A percentile compares a stretch with the other conserved stretches of the same genome.
Evolutionary conservation across 225 moss, liverwort and hornwort species (phyloP).

Genomic region (Marchantia polymorpha): DNA sequence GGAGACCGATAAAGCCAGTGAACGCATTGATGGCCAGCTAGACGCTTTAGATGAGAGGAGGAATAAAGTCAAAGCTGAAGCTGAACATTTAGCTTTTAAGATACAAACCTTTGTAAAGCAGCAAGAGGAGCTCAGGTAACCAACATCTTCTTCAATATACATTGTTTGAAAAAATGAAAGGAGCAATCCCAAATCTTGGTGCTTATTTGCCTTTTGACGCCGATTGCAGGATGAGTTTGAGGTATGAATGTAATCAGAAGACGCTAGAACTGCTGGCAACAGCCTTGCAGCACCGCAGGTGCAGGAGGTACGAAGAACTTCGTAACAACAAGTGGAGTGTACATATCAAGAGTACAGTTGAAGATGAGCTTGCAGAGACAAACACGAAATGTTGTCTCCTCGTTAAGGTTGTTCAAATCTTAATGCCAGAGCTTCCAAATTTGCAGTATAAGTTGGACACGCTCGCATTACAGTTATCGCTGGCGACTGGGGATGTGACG

Average conservation of each 20-base stretch:
- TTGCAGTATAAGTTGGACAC: slow-evolving; percentile 64
- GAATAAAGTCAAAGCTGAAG: slow-evolving; percentile 17
- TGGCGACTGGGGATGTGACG: slow-evolving; percentile 37
- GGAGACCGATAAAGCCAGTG: slow-evolving; percentile 35
- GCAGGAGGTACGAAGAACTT: slow-evolving; percentile 57
- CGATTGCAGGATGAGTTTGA: slow-evolving; percentile 41
- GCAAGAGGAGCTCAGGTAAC: slow-evolving; percentile 58
- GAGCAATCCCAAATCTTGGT: background rate
- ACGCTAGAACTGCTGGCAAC: slow-evolving; percentile 62
- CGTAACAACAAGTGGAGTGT: slow-evolving; percentile 64
- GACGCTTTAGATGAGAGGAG: slow-evolving; percentile 31
- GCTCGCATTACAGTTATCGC: slow-evolving; percentile 57
- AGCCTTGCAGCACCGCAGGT: slow-evolving; percentile 69
- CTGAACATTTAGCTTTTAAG: slow-evolving; percentile 24
- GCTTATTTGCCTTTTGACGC: background rate
- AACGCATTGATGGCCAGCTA: slow-evolving; percentile 46
- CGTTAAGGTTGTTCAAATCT: slow-evolving; percentile 35
- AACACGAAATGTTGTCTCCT: slow-evolving; percentile 44
- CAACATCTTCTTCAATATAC: background rate
- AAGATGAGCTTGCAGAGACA: slow-evolving; percentile 47
- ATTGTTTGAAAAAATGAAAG: background rate
- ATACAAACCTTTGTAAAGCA: slow-evolving; percentile 32
- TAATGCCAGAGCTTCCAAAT: slow-evolving; percentile 51
- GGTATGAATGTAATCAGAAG: slow-evolving; percentile 33
- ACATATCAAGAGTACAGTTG: slow-evolving; percentile 36